Evolutionary conservation across 139 green algal genomes (phyloP).

Genomic region (Coelastrella sp.): DNA sequence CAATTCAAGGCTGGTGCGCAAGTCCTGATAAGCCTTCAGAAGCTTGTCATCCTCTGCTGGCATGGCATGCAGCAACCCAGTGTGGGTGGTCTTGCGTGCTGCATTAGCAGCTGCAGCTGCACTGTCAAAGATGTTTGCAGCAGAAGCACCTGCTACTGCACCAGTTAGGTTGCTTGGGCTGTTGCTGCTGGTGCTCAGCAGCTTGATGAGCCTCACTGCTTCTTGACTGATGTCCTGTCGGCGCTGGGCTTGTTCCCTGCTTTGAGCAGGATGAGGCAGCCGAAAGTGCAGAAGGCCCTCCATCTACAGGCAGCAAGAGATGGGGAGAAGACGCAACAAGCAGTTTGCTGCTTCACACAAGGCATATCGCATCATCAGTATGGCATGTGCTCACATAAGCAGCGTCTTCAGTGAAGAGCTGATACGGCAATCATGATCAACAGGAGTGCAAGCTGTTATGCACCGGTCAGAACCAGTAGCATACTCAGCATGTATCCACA

Average conservation of each 20-base stretch:
- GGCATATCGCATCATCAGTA: no score
- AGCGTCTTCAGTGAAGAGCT: no score
- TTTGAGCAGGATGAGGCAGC: not conserved
- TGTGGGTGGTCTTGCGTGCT: conserved; percentile 7
- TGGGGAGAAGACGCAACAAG: not conserved
- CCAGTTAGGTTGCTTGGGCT: not conserved
- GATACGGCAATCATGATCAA: no score
- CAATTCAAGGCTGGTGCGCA: not conserved
- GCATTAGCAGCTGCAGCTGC: not conserved
- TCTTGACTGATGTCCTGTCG: not conserved
- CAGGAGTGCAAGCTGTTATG: not conserved
- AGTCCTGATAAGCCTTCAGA: not conserved
- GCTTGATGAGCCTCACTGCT: conserved; percentile 4
- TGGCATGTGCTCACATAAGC: no score
- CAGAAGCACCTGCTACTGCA: not conserved
- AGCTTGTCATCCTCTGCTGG: not conserved
- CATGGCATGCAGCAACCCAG: conserved; percentile 38
- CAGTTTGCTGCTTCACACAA: not conserved
- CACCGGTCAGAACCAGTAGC: not conserved
- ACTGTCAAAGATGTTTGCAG: not conserved
- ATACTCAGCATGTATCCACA: not conserved
- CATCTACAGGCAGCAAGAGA: not conserved
- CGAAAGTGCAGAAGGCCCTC: not conserved
- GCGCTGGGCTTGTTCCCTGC: not conserved
- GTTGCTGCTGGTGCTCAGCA: not conserved